Conservation (phyloP, 2,329 filamentous ascomycete species). For the Nemania sp. region DNA sequence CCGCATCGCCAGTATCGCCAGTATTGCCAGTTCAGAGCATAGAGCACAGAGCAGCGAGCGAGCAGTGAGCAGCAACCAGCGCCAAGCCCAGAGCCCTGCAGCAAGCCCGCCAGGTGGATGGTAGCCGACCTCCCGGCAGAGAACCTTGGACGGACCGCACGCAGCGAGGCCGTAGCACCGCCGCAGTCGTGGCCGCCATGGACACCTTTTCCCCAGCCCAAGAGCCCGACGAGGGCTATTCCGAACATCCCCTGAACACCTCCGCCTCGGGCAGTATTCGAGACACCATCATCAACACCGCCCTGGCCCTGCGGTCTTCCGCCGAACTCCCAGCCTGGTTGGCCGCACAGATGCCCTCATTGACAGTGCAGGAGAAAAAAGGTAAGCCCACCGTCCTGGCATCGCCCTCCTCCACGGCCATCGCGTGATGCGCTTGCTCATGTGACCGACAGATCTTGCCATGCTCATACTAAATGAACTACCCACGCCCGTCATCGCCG, state of each 20-base stretch:
- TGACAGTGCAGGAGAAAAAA: slow-evolving; percentile 55
- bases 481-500: slow-evolving; percentile 77
- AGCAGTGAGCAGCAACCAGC: no score
- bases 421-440: slow-evolving; percentile 28
- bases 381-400: slow-evolving; percentile 43
- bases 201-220: slow-evolving; percentile 56
- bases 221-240: slow-evolving; percentile 84
- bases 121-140: no score
- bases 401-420: background rate
- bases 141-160: slow-evolving; percentile 2
- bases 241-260: slow-evolving; percentile 69
- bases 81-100: no score
- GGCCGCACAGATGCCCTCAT: slow-evolving; percentile 52
- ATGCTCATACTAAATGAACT: slow-evolving; percentile 78
- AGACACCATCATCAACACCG: slow-evolving; percentile 39
- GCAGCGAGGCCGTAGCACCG: background rate
- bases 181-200: slow-evolving; percentile 35
- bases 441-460: slow-evolving; percentile 67
- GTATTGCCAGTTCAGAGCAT: no score
- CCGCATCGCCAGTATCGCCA: no score
- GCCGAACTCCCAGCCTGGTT: slow-evolving; percentile 56
- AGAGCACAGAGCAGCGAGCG: no score
- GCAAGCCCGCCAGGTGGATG: no score
- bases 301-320: slow-evolving; percentile 45
- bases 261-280: slow-evolving; percentile 40